Conservation (phyloP, 2,329 filamentous ascomycete species). For the Aspergillus neotritici region DNA sequence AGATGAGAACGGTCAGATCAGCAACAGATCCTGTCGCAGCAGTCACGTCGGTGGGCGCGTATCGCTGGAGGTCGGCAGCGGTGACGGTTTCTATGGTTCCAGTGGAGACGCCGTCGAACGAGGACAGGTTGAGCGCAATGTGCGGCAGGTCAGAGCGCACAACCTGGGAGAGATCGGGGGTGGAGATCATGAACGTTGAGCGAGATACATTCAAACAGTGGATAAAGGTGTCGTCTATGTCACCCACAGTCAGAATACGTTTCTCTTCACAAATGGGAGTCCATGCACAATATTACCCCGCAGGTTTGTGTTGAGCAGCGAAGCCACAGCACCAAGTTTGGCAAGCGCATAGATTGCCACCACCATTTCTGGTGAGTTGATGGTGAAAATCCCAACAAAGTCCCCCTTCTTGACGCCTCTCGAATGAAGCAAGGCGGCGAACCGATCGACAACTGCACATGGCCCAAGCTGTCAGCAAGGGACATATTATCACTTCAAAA, state of each 20-base stretch:
- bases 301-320: conserved; percentile 45
- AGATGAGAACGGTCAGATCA: conserved; percentile 40
- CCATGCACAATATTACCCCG: conserved; percentile 30
- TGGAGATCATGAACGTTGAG: conserved; percentile 40
- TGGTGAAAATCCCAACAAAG: conserved; percentile 44
- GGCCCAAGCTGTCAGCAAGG: conserved; percentile 5
- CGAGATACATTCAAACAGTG: conserved; percentile 42
- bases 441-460: conserved; percentile 38
- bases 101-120: conserved; percentile 28
- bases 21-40: conserved; percentile 30
- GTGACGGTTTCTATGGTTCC: conserved; percentile 22
- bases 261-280: not conserved
- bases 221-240: conserved; percentile 39
- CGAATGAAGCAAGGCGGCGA: conserved; percentile 39
- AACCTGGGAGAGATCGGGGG: conserved; percentile 38
- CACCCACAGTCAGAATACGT: not conserved
- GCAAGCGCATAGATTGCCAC: conserved; percentile 41
- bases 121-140: conserved; percentile 33
- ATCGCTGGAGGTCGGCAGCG: conserved; percentile 21
- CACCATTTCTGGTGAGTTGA: conserved; percentile 48
- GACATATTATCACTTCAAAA: not conserved
- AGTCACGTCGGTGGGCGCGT: conserved; percentile 16
- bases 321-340: conserved; percentile 42
- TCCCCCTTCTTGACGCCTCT: conserved; percentile 37
- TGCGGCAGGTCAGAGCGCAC: conserved; percentile 33